Evolutionary conservation across 805 yeast genomes (phyloP).

Genomic region (Martiniozyma abietophila): DNA sequence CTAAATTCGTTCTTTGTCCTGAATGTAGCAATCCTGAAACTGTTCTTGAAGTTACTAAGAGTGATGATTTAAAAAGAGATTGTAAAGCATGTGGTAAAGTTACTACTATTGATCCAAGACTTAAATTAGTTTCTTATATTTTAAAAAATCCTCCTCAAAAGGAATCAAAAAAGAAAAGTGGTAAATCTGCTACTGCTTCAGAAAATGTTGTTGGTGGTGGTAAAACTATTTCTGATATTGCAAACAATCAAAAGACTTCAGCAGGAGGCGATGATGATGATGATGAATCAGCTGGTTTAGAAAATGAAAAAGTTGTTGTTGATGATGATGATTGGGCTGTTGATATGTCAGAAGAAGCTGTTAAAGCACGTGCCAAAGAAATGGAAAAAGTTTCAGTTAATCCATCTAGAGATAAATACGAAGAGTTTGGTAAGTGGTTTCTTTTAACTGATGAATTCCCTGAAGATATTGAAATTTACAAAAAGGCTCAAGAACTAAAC

Average conservation of each 20-base stretch:
- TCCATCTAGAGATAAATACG: conserved; percentile 41
- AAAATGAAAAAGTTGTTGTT: conserved; percentile 36
- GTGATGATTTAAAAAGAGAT: conserved; percentile 72
- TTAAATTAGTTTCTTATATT: conserved; percentile 78
- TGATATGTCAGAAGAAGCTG: conserved; percentile 94
- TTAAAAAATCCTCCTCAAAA: conserved; percentile 81
- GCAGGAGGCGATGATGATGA: conserved; percentile 20
- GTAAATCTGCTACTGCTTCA: conserved; percentile 65
- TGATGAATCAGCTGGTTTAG: conserved; percentile 25
- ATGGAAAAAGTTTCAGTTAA: conserved; percentile 53
- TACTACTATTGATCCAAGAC: conserved; percentile 74
- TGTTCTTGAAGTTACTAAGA: conserved; percentile 71
- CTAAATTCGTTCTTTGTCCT: conserved; percentile 86
- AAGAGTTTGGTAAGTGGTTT: conserved; percentile 87
- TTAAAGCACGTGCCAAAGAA: conserved; percentile 82
- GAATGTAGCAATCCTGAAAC: conserved; percentile 97
- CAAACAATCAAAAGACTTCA: conserved; percentile 33
- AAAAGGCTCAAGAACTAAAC: conserved; percentile 74
- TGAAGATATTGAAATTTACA: conserved; percentile 83
- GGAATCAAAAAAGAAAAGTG: conserved; percentile 45
- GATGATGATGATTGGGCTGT: conserved; percentile 96
- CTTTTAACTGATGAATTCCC: conserved; percentile 50
- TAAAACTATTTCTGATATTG: conserved; percentile 69
- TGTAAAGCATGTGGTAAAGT: conserved; percentile 98
- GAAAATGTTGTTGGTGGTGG: conserved; percentile 88